These are phyloP conservation scores for Lentinula guzmanii DNA, from an alignment of 768 basidiomycete genomes.

Conservation along the genomic window DNA sequence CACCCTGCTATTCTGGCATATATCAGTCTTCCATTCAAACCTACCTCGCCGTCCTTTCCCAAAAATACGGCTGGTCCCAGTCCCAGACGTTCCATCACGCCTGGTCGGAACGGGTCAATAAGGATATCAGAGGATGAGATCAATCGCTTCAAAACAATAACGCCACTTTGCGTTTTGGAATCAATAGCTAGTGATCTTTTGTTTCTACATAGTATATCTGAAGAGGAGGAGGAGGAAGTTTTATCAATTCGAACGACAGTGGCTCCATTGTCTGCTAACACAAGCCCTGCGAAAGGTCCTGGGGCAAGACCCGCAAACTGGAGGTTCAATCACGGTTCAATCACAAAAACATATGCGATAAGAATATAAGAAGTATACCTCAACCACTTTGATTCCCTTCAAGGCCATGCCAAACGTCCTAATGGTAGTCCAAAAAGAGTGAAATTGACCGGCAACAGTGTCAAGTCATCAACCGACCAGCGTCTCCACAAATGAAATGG, in stretches of 20 bases:
- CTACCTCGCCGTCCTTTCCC: slow-evolving; percentile 31
- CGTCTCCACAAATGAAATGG: neutral
- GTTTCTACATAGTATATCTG: slow-evolving; percentile 58
- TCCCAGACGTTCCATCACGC: slow-evolving; percentile 73
- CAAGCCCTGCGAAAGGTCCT: slow-evolving; percentile 71
- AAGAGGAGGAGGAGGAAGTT: slow-evolving; percentile 31
- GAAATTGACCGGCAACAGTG: neutral
- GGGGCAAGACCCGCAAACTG: slow-evolving; percentile 83
- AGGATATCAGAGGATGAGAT: slow-evolving; percentile 66
- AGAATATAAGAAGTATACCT: neutral
- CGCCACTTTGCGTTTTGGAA: slow-evolving; percentile 55
- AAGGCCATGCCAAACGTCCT: slow-evolving; percentile 13
- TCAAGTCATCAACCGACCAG: neutral
- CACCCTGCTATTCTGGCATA: slow-evolving; percentile 74
- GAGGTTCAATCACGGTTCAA: neutral
- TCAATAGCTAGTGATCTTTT: slow-evolving; percentile 72
- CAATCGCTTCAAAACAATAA: slow-evolving; percentile 50
- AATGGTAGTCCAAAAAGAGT: no score
- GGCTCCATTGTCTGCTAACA: slow-evolving; percentile 78
- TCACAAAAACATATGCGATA: neutral
- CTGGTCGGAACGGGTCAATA: slow-evolving; percentile 81
- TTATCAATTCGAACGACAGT: slow-evolving; percentile 71
- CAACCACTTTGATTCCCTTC: slow-evolving; percentile 44
- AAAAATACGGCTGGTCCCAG: slow-evolving; percentile 74
- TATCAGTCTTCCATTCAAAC: slow-evolving; percentile 57